Evolutionary conservation across 192 early-diverging fungal species (phyloP), one percentile per base, ranked within the genome.

Genomic region (Gryganskiella cystojenkinii): DNA sequence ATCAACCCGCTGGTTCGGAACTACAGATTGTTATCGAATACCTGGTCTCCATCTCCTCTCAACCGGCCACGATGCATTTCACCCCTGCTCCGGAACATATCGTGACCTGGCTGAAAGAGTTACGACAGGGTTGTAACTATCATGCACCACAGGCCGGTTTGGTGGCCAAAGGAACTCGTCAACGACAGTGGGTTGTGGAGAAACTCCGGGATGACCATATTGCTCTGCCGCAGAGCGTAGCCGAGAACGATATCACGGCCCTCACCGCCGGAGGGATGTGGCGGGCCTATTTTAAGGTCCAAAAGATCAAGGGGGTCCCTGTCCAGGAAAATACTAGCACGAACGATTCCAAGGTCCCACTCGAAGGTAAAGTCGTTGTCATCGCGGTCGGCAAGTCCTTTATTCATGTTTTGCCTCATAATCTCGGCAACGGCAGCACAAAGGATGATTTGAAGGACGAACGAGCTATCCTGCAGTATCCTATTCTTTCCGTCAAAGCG

Each of bases 371-470:
- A 20, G 59, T 67, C 22, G 37, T 78, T 64, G 74, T 64, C 13
- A 57, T 78, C 3, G 66, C 74, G 8, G 25, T 78, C 31, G 74
- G 74, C 14, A 78, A 61, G 19, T 78, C 74, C 0, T 78, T 60
- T 24, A 43, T 78, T 4, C 74, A 78, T 52, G 15, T 78, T 17
- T 20, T 78, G 24, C 74, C 74, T 4, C 74, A 78, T 31, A 78
- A 78, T 24, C 74, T 78, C 11, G 74, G 74, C 15, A 78, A 78
- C 45, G 74, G 74, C 17, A 78, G 66, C 27, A 44, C 66, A 27
- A 78, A 78, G 56, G 74, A 78, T 33, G 74, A 78, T 42, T 59
- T 78, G 61, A 78, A 78, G 56, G 74, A 78, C 28, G 74, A 78
- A 27, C 65, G 74, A 0, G 20, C 27, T n/a, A 78, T 78, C 43